Evolutionary conservation across 2,329 filamentous ascomycete species (phyloP).

Genomic region (Colletotrichum tropicicola): DNA sequence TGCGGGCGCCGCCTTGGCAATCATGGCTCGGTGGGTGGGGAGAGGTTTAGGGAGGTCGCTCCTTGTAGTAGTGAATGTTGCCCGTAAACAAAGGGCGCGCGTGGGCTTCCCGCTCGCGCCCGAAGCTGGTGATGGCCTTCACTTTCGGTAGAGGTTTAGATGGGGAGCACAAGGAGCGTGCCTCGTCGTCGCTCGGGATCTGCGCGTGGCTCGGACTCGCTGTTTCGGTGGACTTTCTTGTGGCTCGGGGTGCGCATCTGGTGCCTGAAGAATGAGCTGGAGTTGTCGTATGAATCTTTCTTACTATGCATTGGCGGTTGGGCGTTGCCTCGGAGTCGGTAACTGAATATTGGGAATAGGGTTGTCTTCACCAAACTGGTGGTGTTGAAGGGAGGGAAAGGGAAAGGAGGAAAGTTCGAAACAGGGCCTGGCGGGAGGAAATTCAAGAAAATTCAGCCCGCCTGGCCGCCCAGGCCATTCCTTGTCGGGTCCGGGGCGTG

Average conservation of each 20-base stretch:
- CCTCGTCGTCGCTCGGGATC: conserved; percentile 69
- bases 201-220: conserved; percentile 61
- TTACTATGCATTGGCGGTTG: conserved; percentile 65
- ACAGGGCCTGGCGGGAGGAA: conserved; percentile 10
- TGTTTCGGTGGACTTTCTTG: conserved; percentile 57
- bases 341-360: conserved; percentile 27
- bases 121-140: conserved; percentile 12
- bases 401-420: conserved; percentile 24
- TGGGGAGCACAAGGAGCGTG: conserved; percentile 41
- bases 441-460: conserved; percentile 30
- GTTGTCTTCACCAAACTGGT: conserved; percentile 34
- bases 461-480: conserved; percentile 17
- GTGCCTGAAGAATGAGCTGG: conserved; percentile 60
- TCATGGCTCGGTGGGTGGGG: conserved; percentile 44
- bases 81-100: conserved; percentile 37
- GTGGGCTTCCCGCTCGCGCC: conserved; percentile 26
- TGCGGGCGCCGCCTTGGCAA: conserved; percentile 57
- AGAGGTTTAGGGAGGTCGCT: conserved; percentile 12
- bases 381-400: conserved; percentile 31
- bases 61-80: conserved; percentile 35
- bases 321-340: conserved; percentile 31
- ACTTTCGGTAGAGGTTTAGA: conserved; percentile 26
- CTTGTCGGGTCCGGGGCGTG: not conserved
- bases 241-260: conserved; percentile 66
- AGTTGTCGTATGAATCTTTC: conserved; percentile 51